Percentiles rank a stretch among this genome's conserved stretches.
Evolutionary conservation across 2,329 filamentous ascomycete genomes (phyloP).

Genomic region (Exophiala viscosa): DNA sequence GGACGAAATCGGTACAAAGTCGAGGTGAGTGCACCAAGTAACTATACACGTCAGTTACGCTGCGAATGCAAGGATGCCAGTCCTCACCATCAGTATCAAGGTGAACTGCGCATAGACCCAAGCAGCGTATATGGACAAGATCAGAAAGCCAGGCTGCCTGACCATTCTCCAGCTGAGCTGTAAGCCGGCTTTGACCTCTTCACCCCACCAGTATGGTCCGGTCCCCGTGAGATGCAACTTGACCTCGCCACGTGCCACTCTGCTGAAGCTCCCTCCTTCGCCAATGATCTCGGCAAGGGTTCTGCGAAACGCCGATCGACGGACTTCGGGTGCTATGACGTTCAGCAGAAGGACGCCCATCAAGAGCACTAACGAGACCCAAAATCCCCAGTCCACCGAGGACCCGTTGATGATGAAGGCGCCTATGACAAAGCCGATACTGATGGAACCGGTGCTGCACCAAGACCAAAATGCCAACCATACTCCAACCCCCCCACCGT

Average conservation of each 20-base stretch:
- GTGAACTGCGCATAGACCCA: slow-evolving; percentile 79
- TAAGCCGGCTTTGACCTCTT: slow-evolving; percentile 70
- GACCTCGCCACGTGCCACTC: slow-evolving; percentile 67
- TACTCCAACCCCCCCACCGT: slow-evolving; percentile 74
- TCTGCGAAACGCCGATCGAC: slow-evolving; percentile 64
- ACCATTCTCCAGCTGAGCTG: slow-evolving; percentile 67
- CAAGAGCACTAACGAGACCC: slow-evolving; percentile 66
- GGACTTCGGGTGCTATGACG: slow-evolving; percentile 67
- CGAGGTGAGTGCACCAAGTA: slow-evolving; percentile 68
- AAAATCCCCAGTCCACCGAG: slow-evolving; percentile 71
- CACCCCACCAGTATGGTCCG: slow-evolving; percentile 71
- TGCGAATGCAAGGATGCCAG: background rate
- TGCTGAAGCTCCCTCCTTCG: slow-evolving; percentile 29
- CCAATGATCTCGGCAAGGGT: slow-evolving; percentile 60
- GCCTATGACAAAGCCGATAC: slow-evolving; percentile 68
- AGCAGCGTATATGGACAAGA: slow-evolving; percentile 67
- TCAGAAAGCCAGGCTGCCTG: slow-evolving; percentile 67
- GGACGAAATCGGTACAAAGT: slow-evolving; percentile 63
- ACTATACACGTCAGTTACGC: slow-evolving; percentile 34
- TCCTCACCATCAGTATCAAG: slow-evolving; percentile 63
- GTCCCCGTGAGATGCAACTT: slow-evolving; percentile 71
- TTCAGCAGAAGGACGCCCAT: slow-evolving; percentile 65
- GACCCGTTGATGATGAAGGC: slow-evolving; percentile 63
- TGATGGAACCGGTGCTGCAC: slow-evolving; percentile 69
- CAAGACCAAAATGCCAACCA: slow-evolving; percentile 77